Evolutionary conservation across 2,329 filamentous ascomycete genomes (phyloP), one percentile per base, ranked within the genome.

Genomic region (Ceratocystis destructans): DNA sequence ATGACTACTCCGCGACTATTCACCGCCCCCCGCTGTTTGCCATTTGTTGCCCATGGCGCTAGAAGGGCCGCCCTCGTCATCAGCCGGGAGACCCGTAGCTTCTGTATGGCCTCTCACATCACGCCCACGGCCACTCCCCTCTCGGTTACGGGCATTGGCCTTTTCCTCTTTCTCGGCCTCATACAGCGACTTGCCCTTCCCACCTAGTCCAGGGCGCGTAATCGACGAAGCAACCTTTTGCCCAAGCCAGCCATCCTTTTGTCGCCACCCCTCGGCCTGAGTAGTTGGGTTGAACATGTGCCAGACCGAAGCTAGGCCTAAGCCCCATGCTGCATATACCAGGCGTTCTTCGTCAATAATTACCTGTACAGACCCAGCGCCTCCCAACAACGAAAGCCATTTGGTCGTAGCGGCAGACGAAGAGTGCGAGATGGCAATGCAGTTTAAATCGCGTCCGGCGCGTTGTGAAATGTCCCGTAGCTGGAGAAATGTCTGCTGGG

Each of bases 361-460:
- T 2, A 85, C 73, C 69, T 81, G 77, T 37, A 85, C 77, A 72
- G 77, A 79, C 80, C 82, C 83, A 15, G 80, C 75, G 67, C 83
- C 82, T 71, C 83, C 83, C 12, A 85, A 73, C 20, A 83, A 75
- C 69, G 82, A 79, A 59, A 83, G 71, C 83, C 83, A 85, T 69
- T 80, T 81, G 46, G 77, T 73, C 1, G 83, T 85, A 37, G 83
- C 82, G 25, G 77, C 75, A 3, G 76, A 73, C 7, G 82, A 84
- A 48, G 83, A 80, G 74, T 86, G 83, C 28, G 82, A 85, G 63
- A 85, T 76, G 69, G 83, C 82, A 66, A 85, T 76, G 75, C 82
- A 85, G 67, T 77, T 77, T 10, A 85, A 74, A 53, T 75, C 74
- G 64, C 78, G 75, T 70, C 82, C 76, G 33, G 62, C 53, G 63